Evolutionary conservation across 2,329 filamentous ascomycete genomes (phyloP).

Genomic region (Fusarium mexicanum): DNA sequence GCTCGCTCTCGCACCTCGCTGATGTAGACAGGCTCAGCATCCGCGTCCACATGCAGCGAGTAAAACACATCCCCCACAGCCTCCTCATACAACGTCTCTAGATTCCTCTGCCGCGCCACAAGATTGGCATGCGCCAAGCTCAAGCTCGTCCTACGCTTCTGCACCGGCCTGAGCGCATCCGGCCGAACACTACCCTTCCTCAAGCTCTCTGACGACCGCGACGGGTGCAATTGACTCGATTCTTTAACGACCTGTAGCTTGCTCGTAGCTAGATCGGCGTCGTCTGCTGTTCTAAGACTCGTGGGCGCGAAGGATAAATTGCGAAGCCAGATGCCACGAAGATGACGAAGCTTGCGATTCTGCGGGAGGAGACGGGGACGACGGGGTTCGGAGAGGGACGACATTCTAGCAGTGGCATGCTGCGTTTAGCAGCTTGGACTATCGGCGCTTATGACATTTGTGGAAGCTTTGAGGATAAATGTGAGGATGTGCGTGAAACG

Average conservation of each 20-base stretch:
- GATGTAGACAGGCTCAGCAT: constrained; percentile 83
- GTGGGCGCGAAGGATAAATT: constrained; percentile 77
- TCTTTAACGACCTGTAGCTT: constrained; percentile 68
- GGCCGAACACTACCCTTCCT: constrained; percentile 45
- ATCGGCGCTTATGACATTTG: constrained; percentile 33
- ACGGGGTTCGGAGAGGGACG: constrained; percentile 50
- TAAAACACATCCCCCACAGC: constrained; percentile 90
- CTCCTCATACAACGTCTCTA: constrained; percentile 77
- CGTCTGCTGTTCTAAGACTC: constrained; percentile 77
- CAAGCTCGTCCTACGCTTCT: constrained; percentile 59
- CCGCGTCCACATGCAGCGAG: constrained; percentile 75
- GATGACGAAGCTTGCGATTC: constrained; percentile 89
- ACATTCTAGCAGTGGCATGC: constrained; percentile 45
- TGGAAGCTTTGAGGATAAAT: background rate
- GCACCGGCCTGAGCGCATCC: constrained; percentile 52
- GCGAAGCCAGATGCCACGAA: constrained; percentile 86
- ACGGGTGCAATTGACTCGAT: constrained; percentile 60
- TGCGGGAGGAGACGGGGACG: constrained; percentile 68
- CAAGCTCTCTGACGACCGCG: constrained; percentile 64
- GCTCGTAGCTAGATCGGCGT: constrained; percentile 75
- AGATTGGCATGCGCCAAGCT: constrained; percentile 59
- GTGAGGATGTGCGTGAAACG: constrained; percentile 6
- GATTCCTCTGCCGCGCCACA: constrained; percentile 72
- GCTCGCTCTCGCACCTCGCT: constrained; percentile 82
- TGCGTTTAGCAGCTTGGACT: constrained; percentile 27